These are phyloP conservation scores for Ascochyta lentis DNA, from an alignment of 2,329 filamentous ascomycete genomes.

Conservation along the genomic window DNA sequence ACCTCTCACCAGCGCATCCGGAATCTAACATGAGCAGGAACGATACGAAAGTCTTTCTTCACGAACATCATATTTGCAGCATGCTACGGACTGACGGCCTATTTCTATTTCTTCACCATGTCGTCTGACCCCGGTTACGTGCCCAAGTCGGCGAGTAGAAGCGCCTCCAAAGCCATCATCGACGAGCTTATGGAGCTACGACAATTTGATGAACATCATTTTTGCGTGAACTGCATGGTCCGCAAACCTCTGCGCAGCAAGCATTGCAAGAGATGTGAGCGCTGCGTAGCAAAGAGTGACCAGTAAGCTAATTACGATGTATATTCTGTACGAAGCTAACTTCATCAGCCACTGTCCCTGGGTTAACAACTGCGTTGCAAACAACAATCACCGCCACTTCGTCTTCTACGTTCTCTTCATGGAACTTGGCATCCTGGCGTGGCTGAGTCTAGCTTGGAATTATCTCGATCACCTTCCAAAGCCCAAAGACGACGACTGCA, in stretches of 20 bases:
- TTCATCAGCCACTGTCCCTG: slow-evolving; percentile 86
- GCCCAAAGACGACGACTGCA: slow-evolving; percentile 65
- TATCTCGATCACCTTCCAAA: slow-evolving; percentile 70
- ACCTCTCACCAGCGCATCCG: not conserved
- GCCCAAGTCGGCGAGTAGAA: slow-evolving; percentile 86
- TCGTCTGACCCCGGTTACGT: slow-evolving; percentile 89
- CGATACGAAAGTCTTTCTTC: slow-evolving; percentile 70
- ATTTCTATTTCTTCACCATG: slow-evolving; percentile 91
- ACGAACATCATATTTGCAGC: slow-evolving; percentile 77
- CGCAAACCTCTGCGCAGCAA: slow-evolving; percentile 91
- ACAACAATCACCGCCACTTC: slow-evolving; percentile 97
- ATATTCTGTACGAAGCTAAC: slow-evolving; percentile 22
- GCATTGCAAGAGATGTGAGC: slow-evolving; percentile 88
- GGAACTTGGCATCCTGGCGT: slow-evolving; percentile 74
- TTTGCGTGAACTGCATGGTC: slow-evolving; percentile 94
- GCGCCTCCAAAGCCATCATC: slow-evolving; percentile 87
- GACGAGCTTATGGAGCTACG: slow-evolving; percentile 82
- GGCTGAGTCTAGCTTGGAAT: slow-evolving; percentile 74
- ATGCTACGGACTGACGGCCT: slow-evolving; percentile 71
- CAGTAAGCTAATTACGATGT: slow-evolving; percentile 68
- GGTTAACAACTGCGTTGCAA: slow-evolving; percentile 94
- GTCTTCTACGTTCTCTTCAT: slow-evolving; percentile 85
- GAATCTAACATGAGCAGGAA: slow-evolving; percentile 59
- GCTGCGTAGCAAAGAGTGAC: slow-evolving; percentile 95
- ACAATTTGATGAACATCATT: slow-evolving; percentile 94